Base-by-base conservation (phyloP, 306 rosid genomes). In the Arachis stenosperma region DNA sequence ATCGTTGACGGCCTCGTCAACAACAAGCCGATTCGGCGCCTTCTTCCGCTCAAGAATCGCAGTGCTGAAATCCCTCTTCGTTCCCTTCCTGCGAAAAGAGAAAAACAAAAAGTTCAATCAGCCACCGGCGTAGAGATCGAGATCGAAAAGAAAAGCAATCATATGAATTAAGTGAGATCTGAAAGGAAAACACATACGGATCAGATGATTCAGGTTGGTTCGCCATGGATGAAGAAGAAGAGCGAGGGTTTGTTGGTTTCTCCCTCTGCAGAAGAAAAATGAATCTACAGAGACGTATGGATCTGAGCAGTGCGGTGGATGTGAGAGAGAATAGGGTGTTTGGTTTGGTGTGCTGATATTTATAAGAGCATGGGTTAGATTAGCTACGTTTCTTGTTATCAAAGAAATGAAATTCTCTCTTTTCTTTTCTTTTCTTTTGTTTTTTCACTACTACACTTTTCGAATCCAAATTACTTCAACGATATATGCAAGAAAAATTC, bases 11-110 rank as follows among this genome's bases (percentile, higher is more conserved):
- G 98, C 96, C 74, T 94, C 98, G 33, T 94, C 98, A 30, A 94
- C 98, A 17, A 94, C 87, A 2, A 94, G 85, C 3, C 97, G 90
- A 79, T 94, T 94, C 3, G 92, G 89, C 0, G 98, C 87, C 72
- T 94, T 94, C 92, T 91, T 94, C 46, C 97, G 93, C 82, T 94
- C 98, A 57, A 91, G 69, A 78, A 94, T 94, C 65, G 97, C 97
- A 0, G 99, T 94, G 63, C 92, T 89, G 62, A 86, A 94, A 68
- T 94, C 99, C 66, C 86, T 78, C 81, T 89, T 94, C 2, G 92
- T 73, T 29, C 92, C 96, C 90, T 94, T 89, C 44, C 98, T 94
- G 90, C 56, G 61, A 53, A 57, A 54, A 22, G 10, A 5, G 61
- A 15, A 0, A 3, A 14, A 22, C 27, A 22, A 22, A 22, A 50